Conservation (phyloP, 805 yeast genomes). For the Dipodascopsis uninucleata region DNA sequence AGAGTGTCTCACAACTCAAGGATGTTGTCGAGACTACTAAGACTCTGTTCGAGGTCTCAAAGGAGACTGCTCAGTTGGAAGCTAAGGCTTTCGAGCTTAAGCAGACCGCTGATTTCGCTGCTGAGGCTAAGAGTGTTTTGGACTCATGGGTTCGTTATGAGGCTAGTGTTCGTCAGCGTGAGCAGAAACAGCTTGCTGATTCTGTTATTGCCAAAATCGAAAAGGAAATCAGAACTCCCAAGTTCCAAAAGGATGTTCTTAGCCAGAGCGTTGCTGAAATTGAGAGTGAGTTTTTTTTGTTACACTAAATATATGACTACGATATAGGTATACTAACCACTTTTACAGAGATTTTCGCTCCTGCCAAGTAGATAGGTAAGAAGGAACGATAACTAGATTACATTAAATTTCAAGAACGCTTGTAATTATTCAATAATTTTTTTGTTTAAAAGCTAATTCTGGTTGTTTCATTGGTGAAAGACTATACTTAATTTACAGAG, state of each 20-base stretch:
- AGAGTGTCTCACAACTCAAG: constrained; percentile 79
- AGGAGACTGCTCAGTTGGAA: constrained; percentile 95
- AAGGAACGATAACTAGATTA: no score
- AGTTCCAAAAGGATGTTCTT: constrained; percentile 90
- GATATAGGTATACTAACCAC: neutral
- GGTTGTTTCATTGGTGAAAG: no score
- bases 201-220: constrained; percentile 84
- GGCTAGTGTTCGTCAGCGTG: constrained; percentile 90
- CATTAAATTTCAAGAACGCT: no score
- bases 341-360: constrained; percentile 18
- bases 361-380: constrained; percentile 13
- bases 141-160: constrained; percentile 99
- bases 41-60: constrained; percentile 87
- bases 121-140: constrained; percentile 89
- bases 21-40: constrained; percentile 90
- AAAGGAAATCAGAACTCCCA: constrained; percentile 76
- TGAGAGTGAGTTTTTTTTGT: constrained; percentile 68
- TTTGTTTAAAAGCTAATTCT: no score
- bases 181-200: constrained; percentile 87
- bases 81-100: constrained; percentile 89
- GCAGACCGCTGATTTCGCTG: constrained; percentile 82
- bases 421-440: no score
- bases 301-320: neutral
- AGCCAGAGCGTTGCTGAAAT: constrained; percentile 88
- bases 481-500: no score